These are phyloP conservation scores for Rhytidiadelphus loreus DNA, from an alignment of 225 moss, liverwort and hornwort genomes.

Conservation along the genomic window DNA sequence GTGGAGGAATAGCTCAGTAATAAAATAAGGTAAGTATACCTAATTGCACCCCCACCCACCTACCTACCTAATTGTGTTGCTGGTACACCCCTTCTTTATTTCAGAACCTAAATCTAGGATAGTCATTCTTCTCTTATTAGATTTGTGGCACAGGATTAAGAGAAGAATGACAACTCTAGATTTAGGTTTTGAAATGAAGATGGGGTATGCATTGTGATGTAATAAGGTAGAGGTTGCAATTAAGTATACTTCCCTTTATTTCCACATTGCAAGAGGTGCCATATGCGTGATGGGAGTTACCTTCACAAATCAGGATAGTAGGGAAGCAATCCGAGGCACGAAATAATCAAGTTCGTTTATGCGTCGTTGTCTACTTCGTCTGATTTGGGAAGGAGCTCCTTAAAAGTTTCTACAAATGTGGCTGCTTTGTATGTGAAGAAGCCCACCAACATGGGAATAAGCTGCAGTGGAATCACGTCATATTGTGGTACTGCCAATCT, in stretches of 20 bases:
- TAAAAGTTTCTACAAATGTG: slow-evolving; percentile 77
- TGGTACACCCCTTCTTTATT: not conserved
- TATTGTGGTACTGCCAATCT: slow-evolving; percentile 75
- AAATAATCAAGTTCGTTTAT: not conserved
- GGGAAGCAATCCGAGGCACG: not conserved
- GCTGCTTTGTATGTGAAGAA: slow-evolving; percentile 97
- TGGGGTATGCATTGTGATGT: too few species aligned
- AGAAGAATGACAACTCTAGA: not conserved
- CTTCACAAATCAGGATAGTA: not conserved
- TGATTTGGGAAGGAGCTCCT: slow-evolving; percentile 63
- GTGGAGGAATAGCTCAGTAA: not conserved
- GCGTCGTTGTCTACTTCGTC: not conserved
- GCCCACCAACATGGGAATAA: slow-evolving; percentile 89
- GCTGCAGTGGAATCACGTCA: slow-evolving; percentile 52
- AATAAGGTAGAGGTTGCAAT: too few species aligned
- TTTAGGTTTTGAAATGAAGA: not conserved
- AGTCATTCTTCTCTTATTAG: not conserved
- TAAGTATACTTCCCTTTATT: not conserved
- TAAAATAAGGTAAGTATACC: not conserved
- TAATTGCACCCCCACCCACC: not conserved
- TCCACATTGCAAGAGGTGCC: not conserved
- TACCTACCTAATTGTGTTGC: not conserved
- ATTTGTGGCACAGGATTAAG: not conserved
- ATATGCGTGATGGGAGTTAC: not conserved
- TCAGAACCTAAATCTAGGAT: not conserved